These are phyloP conservation scores for Jimgerdemannia lactiflua DNA, from an alignment of 192 early-diverging fungal species.

Conservation along the genomic window DNA sequence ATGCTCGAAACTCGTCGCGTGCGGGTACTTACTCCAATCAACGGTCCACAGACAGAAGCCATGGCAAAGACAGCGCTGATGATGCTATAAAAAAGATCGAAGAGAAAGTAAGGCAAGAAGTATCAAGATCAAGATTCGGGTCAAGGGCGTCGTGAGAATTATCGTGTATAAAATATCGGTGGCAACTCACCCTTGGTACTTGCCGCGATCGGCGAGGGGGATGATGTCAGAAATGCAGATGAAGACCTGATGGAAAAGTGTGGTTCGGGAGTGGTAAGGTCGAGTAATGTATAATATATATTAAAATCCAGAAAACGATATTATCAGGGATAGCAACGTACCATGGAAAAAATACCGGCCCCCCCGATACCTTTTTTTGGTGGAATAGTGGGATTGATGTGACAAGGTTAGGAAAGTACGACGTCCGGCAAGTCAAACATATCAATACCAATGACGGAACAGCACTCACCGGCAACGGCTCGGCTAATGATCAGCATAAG, in stretches of 20 bases:
- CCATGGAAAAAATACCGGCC: constrained; percentile 33
- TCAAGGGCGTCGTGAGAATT: no score
- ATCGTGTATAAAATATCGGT: no score
- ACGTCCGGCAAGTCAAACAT: neutral
- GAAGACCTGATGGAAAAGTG: constrained; percentile 54
- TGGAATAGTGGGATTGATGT: neutral
- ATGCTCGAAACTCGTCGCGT: neutral
- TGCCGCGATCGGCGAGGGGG: constrained; percentile 78
- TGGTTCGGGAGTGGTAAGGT: no score
- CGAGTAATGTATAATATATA: no score
- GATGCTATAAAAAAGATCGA: neutral
- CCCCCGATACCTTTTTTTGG: constrained; percentile 54
- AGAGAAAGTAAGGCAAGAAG: no score
- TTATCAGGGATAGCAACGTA: no score
- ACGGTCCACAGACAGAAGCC: constrained; percentile 29
- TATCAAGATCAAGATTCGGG: no score
- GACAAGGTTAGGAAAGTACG: no score
- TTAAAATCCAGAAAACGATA: no score
- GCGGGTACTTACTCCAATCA: constrained; percentile 24
- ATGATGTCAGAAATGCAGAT: constrained; percentile 89
- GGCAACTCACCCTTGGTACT: constrained; percentile 33
- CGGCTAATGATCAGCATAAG: constrained; percentile 58
- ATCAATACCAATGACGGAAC: neutral
- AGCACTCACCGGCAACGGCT: constrained; percentile 39
- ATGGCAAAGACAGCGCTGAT: constrained; percentile 36